These are phyloP conservation scores for Boletus sp. DNA, from an alignment of 1,284 basidiomycete genomes.

Conservation along the genomic window DNA sequence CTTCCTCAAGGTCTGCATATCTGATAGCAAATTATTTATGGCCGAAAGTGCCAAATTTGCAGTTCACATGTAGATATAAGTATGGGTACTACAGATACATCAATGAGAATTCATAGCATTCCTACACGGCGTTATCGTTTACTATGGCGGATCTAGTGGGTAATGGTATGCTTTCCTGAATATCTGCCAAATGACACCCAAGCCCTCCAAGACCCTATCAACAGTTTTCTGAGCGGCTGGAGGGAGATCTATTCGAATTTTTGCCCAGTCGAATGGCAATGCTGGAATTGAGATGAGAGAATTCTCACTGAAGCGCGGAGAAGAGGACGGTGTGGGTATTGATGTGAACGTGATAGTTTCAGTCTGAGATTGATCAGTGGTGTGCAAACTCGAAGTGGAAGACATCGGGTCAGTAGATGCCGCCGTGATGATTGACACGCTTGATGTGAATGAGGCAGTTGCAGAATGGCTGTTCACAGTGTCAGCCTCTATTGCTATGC, in stretches of 20 bases:
- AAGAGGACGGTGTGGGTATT: slow-evolving; percentile 17
- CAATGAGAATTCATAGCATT: slow-evolving; percentile 6
- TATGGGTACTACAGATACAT: slow-evolving; percentile 19
- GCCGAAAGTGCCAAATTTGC: neutral
- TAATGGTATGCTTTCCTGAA: slow-evolving; percentile 53
- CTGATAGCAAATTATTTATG: no score
- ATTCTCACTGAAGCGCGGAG: slow-evolving; percentile 15
- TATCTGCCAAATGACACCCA: slow-evolving; percentile 46
- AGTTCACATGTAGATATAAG: neutral
- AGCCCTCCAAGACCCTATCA: slow-evolving; percentile 35
- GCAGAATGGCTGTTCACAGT: slow-evolving; percentile 5
- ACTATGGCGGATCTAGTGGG: slow-evolving; percentile 48
- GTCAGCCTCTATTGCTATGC: slow-evolving; percentile 1
- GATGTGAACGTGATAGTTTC: slow-evolving; percentile 10
- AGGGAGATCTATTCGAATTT: slow-evolving; percentile 25
- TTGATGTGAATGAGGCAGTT: slow-evolving; percentile 2
- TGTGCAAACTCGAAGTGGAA: slow-evolving; percentile 5
- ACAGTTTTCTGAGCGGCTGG: slow-evolving; percentile 25
- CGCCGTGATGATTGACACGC: slow-evolving; percentile 9
- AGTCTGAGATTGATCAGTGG: slow-evolving; percentile 10
- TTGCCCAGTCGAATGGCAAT: slow-evolving; percentile 28
- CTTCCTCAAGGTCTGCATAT: no score
- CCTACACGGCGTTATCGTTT: slow-evolving; percentile 1
- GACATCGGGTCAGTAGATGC: slow-evolving; percentile 2
- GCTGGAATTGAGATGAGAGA: slow-evolving; percentile 14